Evolutionary conservation across 306 rosid species (phyloP).

Genomic region (Rosa persica): DNA sequence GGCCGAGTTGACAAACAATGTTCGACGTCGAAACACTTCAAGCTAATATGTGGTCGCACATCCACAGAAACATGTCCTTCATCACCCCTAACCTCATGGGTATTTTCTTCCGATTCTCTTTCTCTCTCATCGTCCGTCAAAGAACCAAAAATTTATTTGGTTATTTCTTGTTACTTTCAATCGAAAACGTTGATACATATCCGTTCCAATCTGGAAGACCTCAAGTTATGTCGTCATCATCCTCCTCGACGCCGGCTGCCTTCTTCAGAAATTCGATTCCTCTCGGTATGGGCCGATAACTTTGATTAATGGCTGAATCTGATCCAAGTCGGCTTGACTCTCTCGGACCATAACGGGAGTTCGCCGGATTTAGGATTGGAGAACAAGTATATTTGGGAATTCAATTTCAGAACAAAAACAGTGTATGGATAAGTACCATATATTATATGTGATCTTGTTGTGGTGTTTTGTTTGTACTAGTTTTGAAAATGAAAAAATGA

Average conservation of each 20-base stretch:
- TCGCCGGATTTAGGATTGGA: conserved; percentile 52
- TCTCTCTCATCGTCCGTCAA: too few species aligned
- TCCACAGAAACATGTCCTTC: too few species aligned
- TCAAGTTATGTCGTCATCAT: conserved; percentile 24
- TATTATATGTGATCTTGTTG: too few species aligned
- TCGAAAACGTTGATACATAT: conserved; percentile 7
- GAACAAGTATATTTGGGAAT: conserved; percentile 51
- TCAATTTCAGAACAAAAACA: conserved; percentile 37
- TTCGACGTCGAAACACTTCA: too few species aligned
- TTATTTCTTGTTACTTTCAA: neutral
- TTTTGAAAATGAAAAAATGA: too few species aligned
- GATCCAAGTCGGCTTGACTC: conserved; percentile 67
- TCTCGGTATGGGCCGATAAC: conserved; percentile 59
- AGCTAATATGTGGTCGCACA: too few species aligned
- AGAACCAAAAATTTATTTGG: too few species aligned
- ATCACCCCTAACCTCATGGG: too few species aligned
- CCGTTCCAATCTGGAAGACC: conserved; percentile 16
- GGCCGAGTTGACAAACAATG: too few species aligned
- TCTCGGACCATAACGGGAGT: conserved; percentile 50
- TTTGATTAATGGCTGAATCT: conserved; percentile 54
- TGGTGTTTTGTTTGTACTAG: too few species aligned
- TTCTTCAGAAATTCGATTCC: conserved; percentile 25
- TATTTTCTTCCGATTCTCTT: too few species aligned
- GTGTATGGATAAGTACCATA: too few species aligned
- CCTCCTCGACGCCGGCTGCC: conserved; percentile 8